Base-by-base conservation (phyloP, 768 basidiomycete species). In the Calocybe indica region DNA sequence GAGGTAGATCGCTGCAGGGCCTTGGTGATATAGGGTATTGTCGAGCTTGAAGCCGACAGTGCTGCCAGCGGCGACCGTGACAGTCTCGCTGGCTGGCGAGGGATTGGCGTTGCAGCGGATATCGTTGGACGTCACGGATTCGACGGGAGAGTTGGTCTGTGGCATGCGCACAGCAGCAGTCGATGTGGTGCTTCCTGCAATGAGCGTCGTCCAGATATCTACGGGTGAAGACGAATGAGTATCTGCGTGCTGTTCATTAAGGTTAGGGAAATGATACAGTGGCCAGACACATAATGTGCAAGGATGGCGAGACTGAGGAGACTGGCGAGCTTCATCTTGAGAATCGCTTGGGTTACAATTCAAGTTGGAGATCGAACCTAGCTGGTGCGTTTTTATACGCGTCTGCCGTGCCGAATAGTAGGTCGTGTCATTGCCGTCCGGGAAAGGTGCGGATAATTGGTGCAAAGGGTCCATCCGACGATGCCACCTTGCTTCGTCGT, bases 71-170 rank as follows among this genome's bases (percentile, higher is more conserved):
- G 68, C 55, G 46, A 72, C 64, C 30, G 57, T 54, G n/a, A 63
- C 59, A 1, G 68, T 71, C 13, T 53, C 40, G 5, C 65, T 59
- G 33, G 63, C 62, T 2, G 60, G 47, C 28, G 58, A 57, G 1
- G 67, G 66, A 50, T 62, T 61, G 30, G 66, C 66, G 45, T 72
- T 72, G 62, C 71, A 72, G 15, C 64, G 67, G 38, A 71, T 52
- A 43, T 65, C 61, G 7, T 45, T 59, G 37, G 64, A 68, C 7
- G 71, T 70, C 31, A 71, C 67, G 15, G 64, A 60, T 29, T 61
- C 62, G 29, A 73, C 64, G 11, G 71, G 71, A 33, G 65, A 68
- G 58, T 73, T 72, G 58, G 55, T 70, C 13, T 64, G 55, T 0
- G 71, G 67, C 28, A 64, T 51, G 30, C 72, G 70, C 35, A 72